These are phyloP conservation scores for Parascedosporium putredinis DNA, from an alignment of 2,329 filamentous ascomycete genomes.

Conservation along the genomic window DNA sequence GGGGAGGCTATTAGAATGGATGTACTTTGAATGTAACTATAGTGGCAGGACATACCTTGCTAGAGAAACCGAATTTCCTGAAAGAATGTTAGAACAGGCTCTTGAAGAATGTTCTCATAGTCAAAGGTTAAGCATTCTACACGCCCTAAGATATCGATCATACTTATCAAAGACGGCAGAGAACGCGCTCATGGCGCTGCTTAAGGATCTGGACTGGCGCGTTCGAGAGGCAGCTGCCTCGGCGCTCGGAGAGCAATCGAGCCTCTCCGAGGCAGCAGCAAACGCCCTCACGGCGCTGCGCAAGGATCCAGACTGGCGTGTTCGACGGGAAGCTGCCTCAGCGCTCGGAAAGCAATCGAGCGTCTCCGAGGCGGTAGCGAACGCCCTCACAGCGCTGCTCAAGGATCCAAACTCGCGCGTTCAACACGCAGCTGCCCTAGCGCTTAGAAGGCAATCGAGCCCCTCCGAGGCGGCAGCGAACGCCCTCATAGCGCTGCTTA, in stretches of 20 bases:
- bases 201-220: background rate
- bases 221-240: constrained; percentile 3
- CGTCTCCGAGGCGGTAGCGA: background rate
- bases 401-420: background rate
- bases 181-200: background rate
- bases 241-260: background rate
- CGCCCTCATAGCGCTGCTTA: background rate
- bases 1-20: constrained; percentile 12
- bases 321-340: background rate
- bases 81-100: constrained; percentile 8
- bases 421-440: background rate
- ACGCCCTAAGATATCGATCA: background rate
- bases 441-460: background rate
- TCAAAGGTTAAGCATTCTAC: background rate
- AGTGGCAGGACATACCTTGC: constrained; percentile 6
- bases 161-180: background rate
- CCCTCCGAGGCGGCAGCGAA: background rate
- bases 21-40: constrained; percentile 16
- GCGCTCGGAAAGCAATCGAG: background rate
- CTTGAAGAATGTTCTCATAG: constrained; percentile 1
- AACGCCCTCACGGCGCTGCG: background rate
- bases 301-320: background rate
- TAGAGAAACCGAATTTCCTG: constrained; percentile 13
- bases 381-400: background rate
- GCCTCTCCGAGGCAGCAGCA: background rate